These are phyloP conservation scores for Sclerotinia spermophila DNA, from an alignment of 2,329 filamentous ascomycete species.

Conservation along the genomic window DNA sequence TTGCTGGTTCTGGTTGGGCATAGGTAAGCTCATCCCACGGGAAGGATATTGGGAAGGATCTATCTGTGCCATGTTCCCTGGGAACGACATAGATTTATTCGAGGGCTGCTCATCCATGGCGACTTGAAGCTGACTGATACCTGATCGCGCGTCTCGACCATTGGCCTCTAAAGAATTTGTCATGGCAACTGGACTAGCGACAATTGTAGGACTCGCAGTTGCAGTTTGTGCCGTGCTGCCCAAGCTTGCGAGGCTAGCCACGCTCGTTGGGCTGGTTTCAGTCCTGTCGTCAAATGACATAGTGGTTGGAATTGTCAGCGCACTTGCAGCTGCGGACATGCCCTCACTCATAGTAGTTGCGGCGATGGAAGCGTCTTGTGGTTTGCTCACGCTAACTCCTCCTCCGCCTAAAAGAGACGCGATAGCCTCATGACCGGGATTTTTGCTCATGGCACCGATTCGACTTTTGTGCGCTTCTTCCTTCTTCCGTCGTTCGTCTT, in stretches of 20 bases:
- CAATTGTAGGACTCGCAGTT: slow-evolving; percentile 35
- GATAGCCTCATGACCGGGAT: slow-evolving; percentile 51
- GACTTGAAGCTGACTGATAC: slow-evolving; percentile 26
- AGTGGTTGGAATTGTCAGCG: slow-evolving; percentile 33
- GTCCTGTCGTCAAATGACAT: slow-evolving; percentile 34
- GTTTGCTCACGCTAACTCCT: slow-evolving; percentile 53
- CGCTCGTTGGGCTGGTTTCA: slow-evolving; percentile 36
- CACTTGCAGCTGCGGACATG: slow-evolving; percentile 33
- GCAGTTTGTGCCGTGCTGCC: slow-evolving; percentile 35
- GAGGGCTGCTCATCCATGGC: slow-evolving; percentile 30
- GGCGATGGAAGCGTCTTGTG: slow-evolving; percentile 47
- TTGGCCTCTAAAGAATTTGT: slow-evolving; percentile 30
- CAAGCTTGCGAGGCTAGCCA: slow-evolving; percentile 36
- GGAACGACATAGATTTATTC: slow-evolving; percentile 35
- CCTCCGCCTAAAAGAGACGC: slow-evolving; percentile 53
- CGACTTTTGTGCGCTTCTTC: slow-evolving; percentile 45
- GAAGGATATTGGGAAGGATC: slow-evolving; percentile 36
- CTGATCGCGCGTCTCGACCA: slow-evolving; percentile 26
- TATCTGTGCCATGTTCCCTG: slow-evolving; percentile 33
- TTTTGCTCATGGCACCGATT: slow-evolving; percentile 45
- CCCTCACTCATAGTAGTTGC: slow-evolving; percentile 35
- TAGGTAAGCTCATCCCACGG: slow-evolving; percentile 56
- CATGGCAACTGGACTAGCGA: slow-evolving; percentile 35
- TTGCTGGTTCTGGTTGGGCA: slow-evolving; percentile 46
- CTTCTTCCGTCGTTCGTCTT: slow-evolving; percentile 50